These are phyloP conservation scores for Raphanus hybrid DNA, from an alignment of 441 rosid genomes.

Conservation along the genomic window DNA sequence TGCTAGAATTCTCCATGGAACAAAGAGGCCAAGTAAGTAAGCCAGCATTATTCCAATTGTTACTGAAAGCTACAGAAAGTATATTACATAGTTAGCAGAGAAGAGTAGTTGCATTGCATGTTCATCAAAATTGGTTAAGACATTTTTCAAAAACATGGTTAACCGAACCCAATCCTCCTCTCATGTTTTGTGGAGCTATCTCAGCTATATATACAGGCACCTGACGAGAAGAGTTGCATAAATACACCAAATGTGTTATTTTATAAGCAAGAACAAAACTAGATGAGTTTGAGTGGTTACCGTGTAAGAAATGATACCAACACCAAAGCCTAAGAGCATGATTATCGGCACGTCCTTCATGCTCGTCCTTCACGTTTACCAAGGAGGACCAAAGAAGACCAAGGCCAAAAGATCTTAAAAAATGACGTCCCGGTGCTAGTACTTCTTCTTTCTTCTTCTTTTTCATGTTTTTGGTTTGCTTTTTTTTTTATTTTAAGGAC, in stretches of 20 bases:
- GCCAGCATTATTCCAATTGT: conserved; percentile 75
- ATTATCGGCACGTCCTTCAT: too few relatives aligned
- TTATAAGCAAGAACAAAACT: not conserved
- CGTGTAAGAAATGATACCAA: conserved; percentile 71
- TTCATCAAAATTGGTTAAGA: too few relatives aligned
- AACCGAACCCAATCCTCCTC: conserved; percentile 77
- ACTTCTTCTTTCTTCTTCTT: too few relatives aligned
- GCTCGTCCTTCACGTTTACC: too few relatives aligned
- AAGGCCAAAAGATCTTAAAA: too few relatives aligned
- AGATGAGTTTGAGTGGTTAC: conserved; percentile 45
- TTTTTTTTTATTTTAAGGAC: too few relatives aligned
- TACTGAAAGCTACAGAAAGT: conserved; percentile 57
- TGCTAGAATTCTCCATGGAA: conserved; percentile 73
- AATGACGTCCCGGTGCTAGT: too few relatives aligned
- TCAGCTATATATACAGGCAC: conserved; percentile 80
- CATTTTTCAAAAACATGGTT: conserved; percentile 53
- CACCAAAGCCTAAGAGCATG: conserved; percentile 85
- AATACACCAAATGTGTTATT: not conserved
- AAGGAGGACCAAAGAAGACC: too few relatives aligned
- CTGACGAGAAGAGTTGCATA: conserved; percentile 33
- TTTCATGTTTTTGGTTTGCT: too few relatives aligned
- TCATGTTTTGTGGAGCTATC: conserved; percentile 71
- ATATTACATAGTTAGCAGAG: not conserved
- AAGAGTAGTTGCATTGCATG: too few relatives aligned
- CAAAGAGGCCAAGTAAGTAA: conserved; percentile 66